phyloP scores from a whole-genome alignment of 345 rosid species.

The Trapa incisa region DNA sequence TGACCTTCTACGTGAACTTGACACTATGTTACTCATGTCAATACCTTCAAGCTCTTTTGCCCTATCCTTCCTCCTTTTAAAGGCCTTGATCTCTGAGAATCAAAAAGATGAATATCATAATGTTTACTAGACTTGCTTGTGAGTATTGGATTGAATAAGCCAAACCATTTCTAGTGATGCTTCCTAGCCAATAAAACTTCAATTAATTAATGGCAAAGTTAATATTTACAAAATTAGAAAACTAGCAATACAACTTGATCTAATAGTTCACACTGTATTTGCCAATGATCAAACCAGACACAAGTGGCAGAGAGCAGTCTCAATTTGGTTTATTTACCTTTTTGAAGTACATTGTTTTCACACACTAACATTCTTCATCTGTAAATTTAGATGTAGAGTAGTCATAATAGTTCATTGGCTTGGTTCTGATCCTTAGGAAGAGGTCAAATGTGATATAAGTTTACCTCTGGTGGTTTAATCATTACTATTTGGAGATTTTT shows the following conservation, averaged over 20 bases:
- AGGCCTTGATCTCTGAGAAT: conserved; percentile 72
- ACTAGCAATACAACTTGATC: background rate
- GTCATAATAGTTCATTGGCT: no score
- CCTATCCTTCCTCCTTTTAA: conserved; percentile 53
- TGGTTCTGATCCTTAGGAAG: no score
- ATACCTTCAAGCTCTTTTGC: conserved; percentile 84
- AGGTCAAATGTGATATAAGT: no score
- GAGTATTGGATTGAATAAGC: background rate
- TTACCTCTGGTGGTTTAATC: no score
- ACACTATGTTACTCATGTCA: conserved; percentile 69
- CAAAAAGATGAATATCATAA: conserved; percentile 4
- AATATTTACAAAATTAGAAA: background rate
- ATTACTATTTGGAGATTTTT: no score
- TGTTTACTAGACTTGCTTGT: background rate
- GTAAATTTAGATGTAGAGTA: no score
- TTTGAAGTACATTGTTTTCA: no score
- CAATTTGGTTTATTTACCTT: no score
- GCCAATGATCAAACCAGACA: no score
- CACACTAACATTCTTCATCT: no score
- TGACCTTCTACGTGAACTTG: conserved; percentile 71
- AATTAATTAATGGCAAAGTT: background rate
- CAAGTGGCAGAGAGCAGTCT: no score
- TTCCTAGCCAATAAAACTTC: background rate
- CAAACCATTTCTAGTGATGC: background rate
- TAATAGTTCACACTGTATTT: background rate